Conservation (phyloP, 2,329 filamentous ascomycete species). For the Blastomyces parvus region DNA sequence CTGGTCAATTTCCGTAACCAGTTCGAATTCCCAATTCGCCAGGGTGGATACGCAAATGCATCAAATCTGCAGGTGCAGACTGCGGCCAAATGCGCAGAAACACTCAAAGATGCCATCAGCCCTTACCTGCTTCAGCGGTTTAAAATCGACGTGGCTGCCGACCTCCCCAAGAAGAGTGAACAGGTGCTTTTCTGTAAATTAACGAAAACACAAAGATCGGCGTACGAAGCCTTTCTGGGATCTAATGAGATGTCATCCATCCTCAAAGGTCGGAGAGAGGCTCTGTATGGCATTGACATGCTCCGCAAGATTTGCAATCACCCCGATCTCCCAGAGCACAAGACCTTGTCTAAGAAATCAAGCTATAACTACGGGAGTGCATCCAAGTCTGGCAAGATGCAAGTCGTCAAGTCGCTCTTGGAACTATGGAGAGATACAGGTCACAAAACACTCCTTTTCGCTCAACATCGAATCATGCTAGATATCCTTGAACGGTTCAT, state of each 20-base stretch:
- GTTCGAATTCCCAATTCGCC: slow-evolving; percentile 87
- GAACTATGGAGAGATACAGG: slow-evolving; percentile 85
- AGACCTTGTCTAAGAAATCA: slow-evolving; percentile 46
- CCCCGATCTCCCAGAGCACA: slow-evolving; percentile 72
- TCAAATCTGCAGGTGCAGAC: slow-evolving; percentile 91
- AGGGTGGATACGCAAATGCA: slow-evolving; percentile 91
- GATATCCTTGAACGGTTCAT: slow-evolving; percentile 85
- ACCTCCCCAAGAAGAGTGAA: slow-evolving; percentile 91
- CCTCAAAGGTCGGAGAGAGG: slow-evolving; percentile 61
- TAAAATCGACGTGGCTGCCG: slow-evolving; percentile 87
- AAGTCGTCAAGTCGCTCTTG: slow-evolving; percentile 78
- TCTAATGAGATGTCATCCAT: slow-evolving; percentile 85
- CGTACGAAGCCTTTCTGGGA: slow-evolving; percentile 69
- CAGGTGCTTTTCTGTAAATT: slow-evolving; percentile 94
- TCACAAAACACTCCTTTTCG: slow-evolving; percentile 88
- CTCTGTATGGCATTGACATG: slow-evolving; percentile 81
- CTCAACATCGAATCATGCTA: slow-evolving; percentile 89
- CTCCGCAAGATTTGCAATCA: slow-evolving; percentile 97
- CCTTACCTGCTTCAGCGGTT: slow-evolving; percentile 86
- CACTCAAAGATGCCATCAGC: slow-evolving; percentile 84
- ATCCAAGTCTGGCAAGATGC: slow-evolving; percentile 85
- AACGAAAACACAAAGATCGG: slow-evolving; percentile 65
- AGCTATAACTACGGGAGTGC: slow-evolving; percentile 70
- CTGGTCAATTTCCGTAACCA: slow-evolving; percentile 81
- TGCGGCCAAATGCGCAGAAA: slow-evolving; percentile 86